Conservation (phyloP, 768 basidiomycete species). For the Tephrocybe sp. region DNA sequence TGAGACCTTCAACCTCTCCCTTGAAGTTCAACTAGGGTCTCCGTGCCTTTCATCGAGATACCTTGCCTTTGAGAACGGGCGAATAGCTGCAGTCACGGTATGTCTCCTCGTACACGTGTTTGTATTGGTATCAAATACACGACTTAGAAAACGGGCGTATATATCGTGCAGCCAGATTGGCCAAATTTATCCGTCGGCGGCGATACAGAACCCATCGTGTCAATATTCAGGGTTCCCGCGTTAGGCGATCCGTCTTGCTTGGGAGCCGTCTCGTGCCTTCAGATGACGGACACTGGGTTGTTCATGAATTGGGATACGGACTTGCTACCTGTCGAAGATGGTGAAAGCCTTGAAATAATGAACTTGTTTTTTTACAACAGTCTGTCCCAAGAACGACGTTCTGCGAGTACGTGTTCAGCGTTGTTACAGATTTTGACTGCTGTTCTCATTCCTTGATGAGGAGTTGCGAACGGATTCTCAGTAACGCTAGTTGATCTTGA, state of each 20-base stretch:
- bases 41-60: conserved; percentile 41
- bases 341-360: background rate
- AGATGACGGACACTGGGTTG: conserved; percentile 53
- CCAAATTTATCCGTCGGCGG: background rate
- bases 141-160: conserved; percentile 30
- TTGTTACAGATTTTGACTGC: background rate
- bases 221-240: conserved; percentile 27
- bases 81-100: conserved; percentile 51
- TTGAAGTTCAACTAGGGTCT: conserved; percentile 43
- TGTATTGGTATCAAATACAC: background rate
- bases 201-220: conserved; percentile 17
- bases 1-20: conserved; percentile 29
- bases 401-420: conserved; percentile 12
- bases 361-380: conserved; percentile 12
- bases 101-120: conserved; percentile 16
- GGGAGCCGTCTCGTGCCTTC: conserved; percentile 45
- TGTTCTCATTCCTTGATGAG: background rate
- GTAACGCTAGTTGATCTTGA: conserved; percentile 10
- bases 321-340: background rate
- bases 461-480: conserved; percentile 5
- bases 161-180: conserved; percentile 29
- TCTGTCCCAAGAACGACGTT: conserved; percentile 5
- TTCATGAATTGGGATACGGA: conserved; percentile 46
- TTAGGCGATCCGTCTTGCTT: conserved; percentile 31
- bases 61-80: conserved; percentile 45